Evolutionary conservation across 2,329 filamentous ascomycete genomes (phyloP).

Genomic region (Apiospora aurea): DNA sequence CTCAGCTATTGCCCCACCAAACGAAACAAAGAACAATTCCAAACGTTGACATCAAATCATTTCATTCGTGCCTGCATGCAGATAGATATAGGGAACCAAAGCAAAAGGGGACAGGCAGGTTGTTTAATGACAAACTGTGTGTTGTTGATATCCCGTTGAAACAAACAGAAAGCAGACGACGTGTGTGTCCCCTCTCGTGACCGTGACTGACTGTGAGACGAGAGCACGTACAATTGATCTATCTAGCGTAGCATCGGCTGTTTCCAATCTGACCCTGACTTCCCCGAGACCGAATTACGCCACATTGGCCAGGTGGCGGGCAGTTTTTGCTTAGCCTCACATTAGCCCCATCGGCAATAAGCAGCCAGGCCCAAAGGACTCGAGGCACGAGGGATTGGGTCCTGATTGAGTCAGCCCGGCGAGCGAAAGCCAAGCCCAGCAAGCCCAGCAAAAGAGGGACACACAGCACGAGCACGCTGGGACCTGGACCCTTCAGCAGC

Average conservation of each 20-base stretch:
- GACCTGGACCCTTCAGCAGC: slow-evolving; percentile 11
- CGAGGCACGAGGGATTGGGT: background rate
- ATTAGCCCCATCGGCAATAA: slow-evolving; percentile 18
- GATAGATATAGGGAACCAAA: background rate
- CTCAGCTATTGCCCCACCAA: background rate
- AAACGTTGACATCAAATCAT: slow-evolving; percentile 10
- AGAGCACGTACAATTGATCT: background rate
- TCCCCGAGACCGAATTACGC: background rate
- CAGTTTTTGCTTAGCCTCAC: slow-evolving; percentile 7
- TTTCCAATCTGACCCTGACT: slow-evolving; percentile 2
- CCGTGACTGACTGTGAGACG: background rate
- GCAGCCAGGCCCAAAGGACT: slow-evolving; percentile 8
- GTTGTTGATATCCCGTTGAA: background rate
- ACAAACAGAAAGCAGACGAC: background rate
- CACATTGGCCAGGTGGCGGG: background rate
- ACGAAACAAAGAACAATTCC: background rate
- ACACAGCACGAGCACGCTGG: background rate
- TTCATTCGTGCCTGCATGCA: slow-evolving; percentile 6
- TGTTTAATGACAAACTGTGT: background rate
- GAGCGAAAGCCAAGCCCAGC: background rate
- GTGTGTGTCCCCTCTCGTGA: background rate
- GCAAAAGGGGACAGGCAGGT: background rate
- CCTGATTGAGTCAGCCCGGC: slow-evolving; percentile 17
- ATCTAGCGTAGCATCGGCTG: slow-evolving; percentile 10
- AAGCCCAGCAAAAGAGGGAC: background rate